Evolutionary conservation across 352 stramenopile genomes (phyloP).

Genomic region (Pythium scleroteichum): DNA sequence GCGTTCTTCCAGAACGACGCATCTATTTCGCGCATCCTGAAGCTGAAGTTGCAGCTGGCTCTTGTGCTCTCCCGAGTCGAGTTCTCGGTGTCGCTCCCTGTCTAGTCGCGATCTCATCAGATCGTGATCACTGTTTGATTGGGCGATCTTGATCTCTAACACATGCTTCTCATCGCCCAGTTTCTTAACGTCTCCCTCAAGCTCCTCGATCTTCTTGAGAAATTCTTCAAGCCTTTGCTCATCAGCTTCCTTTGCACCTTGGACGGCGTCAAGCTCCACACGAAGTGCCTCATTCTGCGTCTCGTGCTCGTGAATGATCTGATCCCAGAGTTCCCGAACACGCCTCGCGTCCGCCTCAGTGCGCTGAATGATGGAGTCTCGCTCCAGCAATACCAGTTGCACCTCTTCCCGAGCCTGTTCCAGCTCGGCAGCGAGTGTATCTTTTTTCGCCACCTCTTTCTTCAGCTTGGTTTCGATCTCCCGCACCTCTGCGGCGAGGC

Average conservation of each 20-base stretch:
- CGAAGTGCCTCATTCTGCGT: constrained; percentile 47
- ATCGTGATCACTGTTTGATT: constrained; percentile 36
- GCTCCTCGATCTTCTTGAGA: constrained; percentile 33
- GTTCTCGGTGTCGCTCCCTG: constrained; percentile 39
- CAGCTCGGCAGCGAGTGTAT: constrained; percentile 49
- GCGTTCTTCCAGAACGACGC: constrained; percentile 43
- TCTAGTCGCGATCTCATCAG: constrained; percentile 39
- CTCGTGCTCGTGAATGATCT: constrained; percentile 73
- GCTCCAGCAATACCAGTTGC: constrained; percentile 42
- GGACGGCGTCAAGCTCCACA: constrained; percentile 40
- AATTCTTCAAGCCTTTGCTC: constrained; percentile 31
- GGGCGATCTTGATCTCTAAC: constrained; percentile 42
- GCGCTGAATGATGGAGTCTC: constrained; percentile 59
- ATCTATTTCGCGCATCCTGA: constrained; percentile 44
- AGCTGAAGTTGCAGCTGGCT: constrained; percentile 38
- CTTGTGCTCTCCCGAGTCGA: constrained; percentile 35
- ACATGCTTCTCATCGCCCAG: constrained; percentile 40
- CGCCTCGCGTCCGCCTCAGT: constrained; percentile 74
- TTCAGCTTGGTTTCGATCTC: constrained; percentile 57
- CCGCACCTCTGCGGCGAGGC: constrained; percentile 49
- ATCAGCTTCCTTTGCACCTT: constrained; percentile 27
- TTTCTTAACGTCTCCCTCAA: constrained; percentile 36
- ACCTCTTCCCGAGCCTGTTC: constrained; percentile 52
- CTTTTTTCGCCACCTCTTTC: constrained; percentile 65
- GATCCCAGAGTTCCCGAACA: constrained; percentile 75